These are phyloP conservation scores for Thraustochytrium sp. DNA, from an alignment of 352 stramenopile genomes.

Conservation along the genomic window DNA sequence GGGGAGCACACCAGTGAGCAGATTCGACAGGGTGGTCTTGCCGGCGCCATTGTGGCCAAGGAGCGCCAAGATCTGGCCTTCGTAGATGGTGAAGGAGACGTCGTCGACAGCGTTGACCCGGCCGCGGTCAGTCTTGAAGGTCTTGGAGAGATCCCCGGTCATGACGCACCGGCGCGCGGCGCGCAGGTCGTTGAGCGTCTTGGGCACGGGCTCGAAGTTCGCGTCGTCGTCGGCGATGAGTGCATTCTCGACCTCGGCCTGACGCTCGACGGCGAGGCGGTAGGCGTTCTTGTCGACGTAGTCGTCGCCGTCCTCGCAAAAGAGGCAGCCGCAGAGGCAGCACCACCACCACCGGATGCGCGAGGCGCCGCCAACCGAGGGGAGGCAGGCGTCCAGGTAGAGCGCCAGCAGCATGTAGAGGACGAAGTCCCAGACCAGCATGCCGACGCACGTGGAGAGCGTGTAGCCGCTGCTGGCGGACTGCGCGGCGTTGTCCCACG, in stretches of 20 bases:
- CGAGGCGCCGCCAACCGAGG: not conserved
- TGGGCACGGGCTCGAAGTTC: constrained; percentile 17
- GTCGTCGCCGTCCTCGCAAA: not conserved
- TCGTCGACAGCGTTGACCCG: constrained; percentile 20
- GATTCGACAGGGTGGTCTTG: constrained; percentile 55
- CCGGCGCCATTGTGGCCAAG: constrained; percentile 57
- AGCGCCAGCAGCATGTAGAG: constrained; percentile 1
- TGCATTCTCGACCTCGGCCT: not conserved
- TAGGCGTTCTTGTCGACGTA: not conserved
- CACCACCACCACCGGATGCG: constrained; percentile 13
- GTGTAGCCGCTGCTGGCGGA: not conserved
- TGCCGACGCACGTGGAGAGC: not conserved
- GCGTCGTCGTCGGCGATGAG: not conserved
- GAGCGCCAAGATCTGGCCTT: constrained; percentile 49
- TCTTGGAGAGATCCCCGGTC: not conserved
- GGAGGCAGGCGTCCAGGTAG: constrained; percentile 5
- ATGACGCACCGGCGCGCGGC: not conserved
- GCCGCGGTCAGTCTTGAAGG: constrained; percentile 5
- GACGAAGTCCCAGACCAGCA: not conserved
- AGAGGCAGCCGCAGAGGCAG: not conserved
- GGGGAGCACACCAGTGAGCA: constrained; percentile 50
- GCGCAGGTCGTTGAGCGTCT: not conserved
- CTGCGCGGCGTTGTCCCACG: not conserved
- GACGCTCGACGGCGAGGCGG: not conserved
- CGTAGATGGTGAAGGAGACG: constrained; percentile 43